Percentiles rank a stretch among this genome's conserved stretches.
These are phyloP conservation scores for Aristolochia fimbriata DNA, from an alignment of 164 flowering plant genomes.

Conservation along the genomic window DNA sequence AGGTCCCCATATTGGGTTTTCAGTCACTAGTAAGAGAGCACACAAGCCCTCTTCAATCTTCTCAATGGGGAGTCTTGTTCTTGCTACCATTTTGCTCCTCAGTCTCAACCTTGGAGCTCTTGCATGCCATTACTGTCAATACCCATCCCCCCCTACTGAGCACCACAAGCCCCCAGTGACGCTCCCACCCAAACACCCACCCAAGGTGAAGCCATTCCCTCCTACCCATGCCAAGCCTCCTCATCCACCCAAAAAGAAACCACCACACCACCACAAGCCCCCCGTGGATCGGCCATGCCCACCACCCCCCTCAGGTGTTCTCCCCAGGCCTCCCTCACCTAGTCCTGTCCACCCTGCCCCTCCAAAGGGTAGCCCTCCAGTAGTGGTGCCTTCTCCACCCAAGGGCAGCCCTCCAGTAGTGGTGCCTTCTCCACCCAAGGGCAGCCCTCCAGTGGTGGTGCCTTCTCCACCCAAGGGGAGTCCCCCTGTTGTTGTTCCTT, in stretches of 20 bases:
- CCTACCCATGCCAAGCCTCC: slow-evolving; percentile 6
- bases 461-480: background rate
- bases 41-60: background rate
- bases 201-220: slow-evolving; percentile 9
- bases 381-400: slow-evolving; percentile 15
- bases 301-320: background rate
- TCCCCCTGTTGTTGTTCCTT: background rate
- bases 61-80: slow-evolving; percentile 13
- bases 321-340: too few species aligned
- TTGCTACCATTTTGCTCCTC: slow-evolving; percentile 17
- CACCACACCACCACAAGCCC: slow-evolving; percentile 3
- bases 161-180: slow-evolving; percentile 9
- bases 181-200: slow-evolving; percentile 15
- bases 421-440: slow-evolving; percentile 1
- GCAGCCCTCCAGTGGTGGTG: slow-evolving; percentile 5
- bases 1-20: background rate
- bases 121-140: slow-evolving; percentile 29
- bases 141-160: slow-evolving; percentile 20
- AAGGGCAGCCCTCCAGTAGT: background rate
- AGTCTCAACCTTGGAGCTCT: slow-evolving; percentile 18
- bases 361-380: slow-evolving; percentile 6
- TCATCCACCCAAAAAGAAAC: background rate
- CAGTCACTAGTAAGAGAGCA: background rate
- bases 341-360: background rate
- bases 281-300: slow-evolving; percentile 4